phyloP scores from a whole-genome alignment of 2,329 filamentous ascomycete species.

The Westerdykella ornata region DNA sequence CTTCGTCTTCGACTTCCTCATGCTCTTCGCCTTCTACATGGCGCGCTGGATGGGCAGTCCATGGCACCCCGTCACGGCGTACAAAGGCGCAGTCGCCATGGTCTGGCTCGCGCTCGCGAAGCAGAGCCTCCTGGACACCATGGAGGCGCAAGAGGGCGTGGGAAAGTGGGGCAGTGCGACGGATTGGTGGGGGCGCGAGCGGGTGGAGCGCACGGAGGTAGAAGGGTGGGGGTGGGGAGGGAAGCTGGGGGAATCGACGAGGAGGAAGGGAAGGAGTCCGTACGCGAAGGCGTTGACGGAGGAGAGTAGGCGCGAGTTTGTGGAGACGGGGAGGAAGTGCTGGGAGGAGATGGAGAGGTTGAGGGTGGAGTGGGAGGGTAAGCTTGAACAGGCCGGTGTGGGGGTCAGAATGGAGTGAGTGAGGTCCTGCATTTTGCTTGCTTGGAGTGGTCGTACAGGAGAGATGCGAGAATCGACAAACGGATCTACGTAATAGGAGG shows the following conservation, averaged over 20 bases:
- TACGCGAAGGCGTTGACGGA: slow-evolving; percentile 54
- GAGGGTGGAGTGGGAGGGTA: slow-evolving; percentile 55
- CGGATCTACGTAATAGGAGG: too few relatives aligned
- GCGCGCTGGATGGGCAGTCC: slow-evolving; percentile 74
- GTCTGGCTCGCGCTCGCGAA: slow-evolving; percentile 71
- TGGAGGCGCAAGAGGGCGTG: slow-evolving; percentile 47
- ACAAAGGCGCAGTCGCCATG: slow-evolving; percentile 67
- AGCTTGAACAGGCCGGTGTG: slow-evolving; percentile 34
- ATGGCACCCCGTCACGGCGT: slow-evolving; percentile 76
- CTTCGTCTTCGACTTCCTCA: slow-evolving; percentile 61
- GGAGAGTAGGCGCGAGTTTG: slow-evolving; percentile 56
- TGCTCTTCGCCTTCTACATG: slow-evolving; percentile 62
- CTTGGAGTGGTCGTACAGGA: neutral
- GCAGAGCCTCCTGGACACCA: slow-evolving; percentile 54
- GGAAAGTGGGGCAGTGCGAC: slow-evolving; percentile 82
- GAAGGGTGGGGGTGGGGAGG: slow-evolving; percentile 72
- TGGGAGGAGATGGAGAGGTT: slow-evolving; percentile 70
- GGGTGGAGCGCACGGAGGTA: slow-evolving; percentile 71
- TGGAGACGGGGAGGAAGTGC: slow-evolving; percentile 52
- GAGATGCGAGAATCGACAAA: neutral
- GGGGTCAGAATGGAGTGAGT: slow-evolving; percentile 27
- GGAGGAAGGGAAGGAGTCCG: slow-evolving; percentile 50
- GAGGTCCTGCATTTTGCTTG: too few relatives aligned
- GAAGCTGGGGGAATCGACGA: slow-evolving; percentile 45
- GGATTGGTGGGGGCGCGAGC: slow-evolving; percentile 51